These are phyloP conservation scores for Gardenia jasminoides DNA, from an alignment of 257 asterid genomes.

Conservation along the genomic window DNA sequence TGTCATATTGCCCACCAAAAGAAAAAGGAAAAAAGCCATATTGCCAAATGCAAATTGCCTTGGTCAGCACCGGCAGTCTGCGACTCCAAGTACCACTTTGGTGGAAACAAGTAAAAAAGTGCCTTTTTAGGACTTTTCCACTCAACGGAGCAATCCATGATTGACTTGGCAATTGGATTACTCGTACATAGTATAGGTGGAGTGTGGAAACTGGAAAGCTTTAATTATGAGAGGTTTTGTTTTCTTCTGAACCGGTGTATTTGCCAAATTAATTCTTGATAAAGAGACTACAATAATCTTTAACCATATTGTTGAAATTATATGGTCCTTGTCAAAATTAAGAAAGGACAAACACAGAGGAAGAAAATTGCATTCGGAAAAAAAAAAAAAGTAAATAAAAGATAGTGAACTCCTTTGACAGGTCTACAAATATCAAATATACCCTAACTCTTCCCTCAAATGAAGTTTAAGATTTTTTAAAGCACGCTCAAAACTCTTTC, in stretches of 20 bases:
- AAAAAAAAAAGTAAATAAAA: neutral
- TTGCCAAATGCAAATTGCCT: too few species aligned
- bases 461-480: too few species aligned
- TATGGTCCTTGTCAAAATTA: neutral
- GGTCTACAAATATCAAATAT: neutral
- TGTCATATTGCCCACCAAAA: too few species aligned
- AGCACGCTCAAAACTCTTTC: neutral
- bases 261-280: neutral
- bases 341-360: neutral
- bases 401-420: neutral
- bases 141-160: neutral
- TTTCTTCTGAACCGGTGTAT: neutral
- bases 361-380: neutral
- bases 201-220: neutral
- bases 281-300: neutral
- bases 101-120: neutral
- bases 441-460: neutral
- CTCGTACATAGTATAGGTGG: too few species aligned
- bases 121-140: neutral
- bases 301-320: neutral
- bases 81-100: neutral
- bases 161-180: neutral
- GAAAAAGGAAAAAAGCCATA: too few species aligned
- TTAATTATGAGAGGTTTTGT: neutral
- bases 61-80: too few species aligned